Conservation (phyloP, 345 rosid species). For the Eucalyptus albens region DNA sequence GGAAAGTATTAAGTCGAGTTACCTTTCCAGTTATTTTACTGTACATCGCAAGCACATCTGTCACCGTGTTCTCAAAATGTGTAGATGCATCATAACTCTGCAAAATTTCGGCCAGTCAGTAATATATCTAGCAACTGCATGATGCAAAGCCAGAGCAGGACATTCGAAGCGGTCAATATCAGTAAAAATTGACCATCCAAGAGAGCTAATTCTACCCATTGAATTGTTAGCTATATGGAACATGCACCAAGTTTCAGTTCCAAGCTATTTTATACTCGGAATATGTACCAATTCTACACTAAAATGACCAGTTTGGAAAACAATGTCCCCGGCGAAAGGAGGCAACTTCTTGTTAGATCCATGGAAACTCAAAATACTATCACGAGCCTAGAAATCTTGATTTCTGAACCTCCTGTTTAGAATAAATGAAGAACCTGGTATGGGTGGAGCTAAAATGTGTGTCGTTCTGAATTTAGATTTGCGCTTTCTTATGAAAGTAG, state of each 20-base stretch:
- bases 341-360: not conserved
- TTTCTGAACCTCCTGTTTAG: not conserved
- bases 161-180: not conserved
- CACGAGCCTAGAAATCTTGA: not conserved
- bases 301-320: not conserved
- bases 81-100: constrained; percentile 88
- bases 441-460: not conserved
- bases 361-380: not conserved
- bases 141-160: not conserved
- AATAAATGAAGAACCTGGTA: not conserved
- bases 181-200: not conserved
- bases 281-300: not conserved
- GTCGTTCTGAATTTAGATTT: not conserved
- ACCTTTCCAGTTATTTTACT: constrained; percentile 88
- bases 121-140: not conserved
- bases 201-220: not conserved
- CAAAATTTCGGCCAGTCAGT: not conserved
- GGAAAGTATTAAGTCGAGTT: not conserved
- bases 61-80: constrained; percentile 74
- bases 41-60: constrained; percentile 68
- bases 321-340: not conserved
- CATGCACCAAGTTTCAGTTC: not conserved
- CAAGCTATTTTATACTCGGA: not conserved
- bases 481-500: not conserved
- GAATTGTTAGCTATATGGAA: not conserved